A percentile compares a stretch with the other conserved stretches of the same genome.
Evolutionary conservation across 257 asterid species (phyloP).

Genomic region (Solanum etuberosum): DNA sequence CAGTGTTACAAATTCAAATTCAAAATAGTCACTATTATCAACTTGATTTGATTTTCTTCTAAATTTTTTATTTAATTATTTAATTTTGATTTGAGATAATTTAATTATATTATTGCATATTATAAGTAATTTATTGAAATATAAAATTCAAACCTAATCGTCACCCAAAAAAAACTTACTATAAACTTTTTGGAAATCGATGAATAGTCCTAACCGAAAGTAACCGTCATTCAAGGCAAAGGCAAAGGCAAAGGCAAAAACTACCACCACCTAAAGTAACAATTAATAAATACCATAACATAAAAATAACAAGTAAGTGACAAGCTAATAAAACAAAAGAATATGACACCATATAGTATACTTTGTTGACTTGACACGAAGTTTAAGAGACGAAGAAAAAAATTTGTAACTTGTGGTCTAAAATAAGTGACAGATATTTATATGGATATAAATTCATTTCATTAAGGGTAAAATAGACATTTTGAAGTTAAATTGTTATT

Average conservation of each 20-base stretch:
- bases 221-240: conserved; percentile 12
- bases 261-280: neutral
- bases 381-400: no score
- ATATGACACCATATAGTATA: neutral
- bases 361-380: no score
- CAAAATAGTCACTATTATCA: neutral
- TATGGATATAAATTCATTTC: no score
- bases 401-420: no score
- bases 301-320: neutral
- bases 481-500: no score
- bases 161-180: neutral
- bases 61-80: neutral
- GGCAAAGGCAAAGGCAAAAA: neutral
- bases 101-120: neutral
- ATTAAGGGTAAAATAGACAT: no score
- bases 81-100: neutral
- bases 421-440: no score
- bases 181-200: neutral
- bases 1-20: neutral
- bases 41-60: neutral
- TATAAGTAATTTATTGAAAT: neutral
- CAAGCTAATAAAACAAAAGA: neutral
- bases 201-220: conserved; percentile 22
- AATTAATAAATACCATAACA: neutral
- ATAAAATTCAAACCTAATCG: neutral